Evolutionary conservation across 129 eudicot species (phyloP).

Genomic region (Flaveria linearis): DNA sequence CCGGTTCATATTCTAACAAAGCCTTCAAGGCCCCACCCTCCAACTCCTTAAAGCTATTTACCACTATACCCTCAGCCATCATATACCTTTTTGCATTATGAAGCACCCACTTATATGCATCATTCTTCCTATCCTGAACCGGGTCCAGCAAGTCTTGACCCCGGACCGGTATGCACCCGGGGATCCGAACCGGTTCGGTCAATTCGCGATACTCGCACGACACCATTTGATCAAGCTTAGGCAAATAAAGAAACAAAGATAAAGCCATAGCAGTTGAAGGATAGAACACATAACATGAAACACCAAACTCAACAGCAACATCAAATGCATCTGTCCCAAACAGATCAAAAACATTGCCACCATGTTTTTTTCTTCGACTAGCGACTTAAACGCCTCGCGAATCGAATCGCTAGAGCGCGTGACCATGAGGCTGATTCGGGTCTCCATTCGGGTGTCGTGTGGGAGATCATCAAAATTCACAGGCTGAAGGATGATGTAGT

Average conservation of each 20-base stretch:
- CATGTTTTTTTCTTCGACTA: slow-evolving; percentile 20
- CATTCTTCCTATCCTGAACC: slow-evolving; percentile 46
- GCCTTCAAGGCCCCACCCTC: slow-evolving; percentile 46
- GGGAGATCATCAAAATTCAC: slow-evolving; percentile 47
- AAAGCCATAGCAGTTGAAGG: slow-evolving; percentile 48
- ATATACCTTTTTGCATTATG: slow-evolving; percentile 44
- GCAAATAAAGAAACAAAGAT: slow-evolving; percentile 46
- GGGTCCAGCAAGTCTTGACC: slow-evolving; percentile 56
- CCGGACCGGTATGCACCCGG: slow-evolving; percentile 59
- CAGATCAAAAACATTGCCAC: slow-evolving; percentile 46
- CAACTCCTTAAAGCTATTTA: slow-evolving; percentile 54
- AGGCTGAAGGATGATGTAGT: slow-evolving; percentile 44
- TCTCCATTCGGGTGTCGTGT: slow-evolving; percentile 33
- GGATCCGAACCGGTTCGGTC: slow-evolving; percentile 50
- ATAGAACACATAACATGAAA: slow-evolving; percentile 43
- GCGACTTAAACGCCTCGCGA: slow-evolving; percentile 29
- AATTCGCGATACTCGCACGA: slow-evolving; percentile 47
- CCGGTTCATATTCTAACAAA: slow-evolving; percentile 29
- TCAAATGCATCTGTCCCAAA: slow-evolving; percentile 57
- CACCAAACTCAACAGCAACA: slow-evolving; percentile 47
- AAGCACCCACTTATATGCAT: slow-evolving; percentile 57
- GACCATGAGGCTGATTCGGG: slow-evolving; percentile 44
- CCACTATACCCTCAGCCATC: slow-evolving; percentile 56
- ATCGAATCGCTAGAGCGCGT: slow-evolving; percentile 38
- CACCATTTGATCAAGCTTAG: slow-evolving; percentile 46